Conservation (phyloP, 2,329 filamentous ascomycete species). For the Claviceps africana region DNA sequence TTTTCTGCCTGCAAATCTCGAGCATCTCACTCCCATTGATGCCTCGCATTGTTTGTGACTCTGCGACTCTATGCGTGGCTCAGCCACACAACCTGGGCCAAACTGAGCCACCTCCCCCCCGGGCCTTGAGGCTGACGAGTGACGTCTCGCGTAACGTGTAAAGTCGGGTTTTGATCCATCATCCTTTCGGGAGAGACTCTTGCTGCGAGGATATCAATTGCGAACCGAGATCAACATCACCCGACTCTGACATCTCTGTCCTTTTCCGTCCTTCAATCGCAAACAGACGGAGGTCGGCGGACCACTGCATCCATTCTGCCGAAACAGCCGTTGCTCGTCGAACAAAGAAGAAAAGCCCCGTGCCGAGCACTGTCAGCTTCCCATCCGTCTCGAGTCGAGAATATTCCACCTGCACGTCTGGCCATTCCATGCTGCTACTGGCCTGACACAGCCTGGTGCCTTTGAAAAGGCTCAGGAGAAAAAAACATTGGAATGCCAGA, state of each 20-base stretch:
- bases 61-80: background rate
- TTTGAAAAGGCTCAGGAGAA: slow-evolving; percentile 22
- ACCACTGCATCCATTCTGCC: slow-evolving; percentile 6
- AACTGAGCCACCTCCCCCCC: background rate
- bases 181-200: background rate
- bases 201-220: background rate
- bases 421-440: slow-evolving; percentile 22
- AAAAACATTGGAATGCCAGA: slow-evolving; percentile 9
- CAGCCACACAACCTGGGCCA: background rate
- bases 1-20: background rate
- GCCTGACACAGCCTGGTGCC: slow-evolving; percentile 21
- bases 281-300: slow-evolving; percentile 2
- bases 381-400: background rate
- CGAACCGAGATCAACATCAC: background rate
- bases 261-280: background rate
- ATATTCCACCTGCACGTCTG: slow-evolving; percentile 3
- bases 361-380: background rate
- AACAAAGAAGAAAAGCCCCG: background rate
- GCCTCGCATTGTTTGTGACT: background rate
- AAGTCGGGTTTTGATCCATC: background rate
- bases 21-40: background rate
- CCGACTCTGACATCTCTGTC: background rate
- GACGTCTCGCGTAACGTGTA: background rate
- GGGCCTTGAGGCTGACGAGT: background rate
- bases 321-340: slow-evolving; percentile 1